Evolutionary conservation across 2,329 filamentous ascomycete genomes (phyloP).

Genomic region (Periconia sp.): DNA sequence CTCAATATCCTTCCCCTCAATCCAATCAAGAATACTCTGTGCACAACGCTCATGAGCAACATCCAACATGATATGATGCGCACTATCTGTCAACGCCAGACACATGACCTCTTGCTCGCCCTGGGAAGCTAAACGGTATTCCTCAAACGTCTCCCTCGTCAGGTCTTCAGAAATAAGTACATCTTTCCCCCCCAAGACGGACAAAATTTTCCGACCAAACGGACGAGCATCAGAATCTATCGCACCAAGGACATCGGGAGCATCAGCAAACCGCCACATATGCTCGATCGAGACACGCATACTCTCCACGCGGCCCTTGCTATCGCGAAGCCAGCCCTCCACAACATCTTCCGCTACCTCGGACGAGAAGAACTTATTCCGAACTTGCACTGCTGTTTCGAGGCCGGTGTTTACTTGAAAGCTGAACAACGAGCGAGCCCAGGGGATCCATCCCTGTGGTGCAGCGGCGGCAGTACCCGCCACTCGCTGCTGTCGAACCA

Average conservation of each 20-base stretch:
- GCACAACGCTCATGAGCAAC: constrained; percentile 4
- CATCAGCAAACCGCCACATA: constrained; percentile 2
- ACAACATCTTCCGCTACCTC: constrained; percentile 3
- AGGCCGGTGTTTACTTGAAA: constrained; percentile 1
- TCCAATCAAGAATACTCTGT: constrained; percentile 1
- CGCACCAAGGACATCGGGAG: neutral
- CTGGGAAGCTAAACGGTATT: neutral
- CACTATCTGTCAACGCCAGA: neutral
- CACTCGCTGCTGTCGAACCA: neutral
- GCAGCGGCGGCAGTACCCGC: neutral
- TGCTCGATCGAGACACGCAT: constrained; percentile 1
- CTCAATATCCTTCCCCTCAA: neutral
- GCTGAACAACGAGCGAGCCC: constrained; percentile 3
- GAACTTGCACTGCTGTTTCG: constrained; percentile 7
- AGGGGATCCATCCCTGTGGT: constrained; percentile 2
- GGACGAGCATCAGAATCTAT: neutral
- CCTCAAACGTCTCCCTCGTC: neutral
- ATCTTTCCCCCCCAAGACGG: constrained; percentile 1
- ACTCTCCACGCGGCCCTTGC: constrained; percentile 8
- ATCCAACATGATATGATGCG: constrained; percentile 6
- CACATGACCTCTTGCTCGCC: constrained; percentile 5
- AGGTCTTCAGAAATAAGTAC: constrained; percentile 1
- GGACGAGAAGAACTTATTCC: constrained; percentile 9
- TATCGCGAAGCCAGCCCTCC: constrained; percentile 6
- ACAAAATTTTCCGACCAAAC: constrained; percentile 2